These are phyloP conservation scores for Astragalus membranaceus DNA, from an alignment of 306 rosid species.

Conservation along the genomic window DNA sequence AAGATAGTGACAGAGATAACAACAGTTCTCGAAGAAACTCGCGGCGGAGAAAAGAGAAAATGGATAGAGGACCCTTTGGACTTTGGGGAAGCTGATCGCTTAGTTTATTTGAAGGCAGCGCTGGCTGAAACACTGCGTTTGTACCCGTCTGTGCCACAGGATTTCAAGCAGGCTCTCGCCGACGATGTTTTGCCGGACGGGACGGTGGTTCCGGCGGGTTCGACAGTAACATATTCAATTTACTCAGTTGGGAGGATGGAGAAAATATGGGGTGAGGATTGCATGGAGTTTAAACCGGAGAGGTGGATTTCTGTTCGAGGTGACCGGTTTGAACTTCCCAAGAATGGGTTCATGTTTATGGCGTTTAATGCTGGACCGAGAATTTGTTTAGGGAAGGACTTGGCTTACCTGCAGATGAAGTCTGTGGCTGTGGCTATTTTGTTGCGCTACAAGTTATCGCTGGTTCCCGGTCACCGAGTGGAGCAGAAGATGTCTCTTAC, in stretches of 20 bases:
- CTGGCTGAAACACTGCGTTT: slow-evolving; percentile 77
- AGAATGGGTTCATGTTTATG: slow-evolving; percentile 64
- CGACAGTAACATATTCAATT: slow-evolving; percentile 85
- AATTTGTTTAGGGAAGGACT: slow-evolving; percentile 83
- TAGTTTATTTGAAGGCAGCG: slow-evolving; percentile 73
- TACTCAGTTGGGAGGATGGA: slow-evolving; percentile 82
- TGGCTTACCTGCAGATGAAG: slow-evolving; percentile 93
- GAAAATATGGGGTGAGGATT: slow-evolving; percentile 77
- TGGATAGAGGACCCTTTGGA: slow-evolving; percentile 69
- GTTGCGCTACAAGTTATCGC: slow-evolving; percentile 58
- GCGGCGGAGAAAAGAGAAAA: slow-evolving; percentile 34
- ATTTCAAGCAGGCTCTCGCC: slow-evolving; percentile 64
- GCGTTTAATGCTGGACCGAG: slow-evolving; percentile 98
- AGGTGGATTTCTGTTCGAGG: slow-evolving; percentile 63
- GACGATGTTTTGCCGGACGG: slow-evolving; percentile 88
- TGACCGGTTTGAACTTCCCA: slow-evolving; percentile 73
- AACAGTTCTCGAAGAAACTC: slow-evolving; percentile 40
- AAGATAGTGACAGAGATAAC: slow-evolving; percentile 32
- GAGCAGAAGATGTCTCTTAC: slow-evolving; percentile 96
- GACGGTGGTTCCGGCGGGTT: slow-evolving; percentile 70
- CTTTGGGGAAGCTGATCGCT: slow-evolving; percentile 62
- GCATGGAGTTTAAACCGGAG: slow-evolving; percentile 84
- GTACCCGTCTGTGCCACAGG: slow-evolving; percentile 84
- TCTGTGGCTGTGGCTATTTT: slow-evolving; percentile 88
- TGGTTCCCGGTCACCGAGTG: slow-evolving; percentile 73